Evolutionary conservation across 2,329 filamentous ascomycete genomes (phyloP), one percentile per base, ranked within the genome.

Genomic region (Furcasterigmium sp.): DNA sequence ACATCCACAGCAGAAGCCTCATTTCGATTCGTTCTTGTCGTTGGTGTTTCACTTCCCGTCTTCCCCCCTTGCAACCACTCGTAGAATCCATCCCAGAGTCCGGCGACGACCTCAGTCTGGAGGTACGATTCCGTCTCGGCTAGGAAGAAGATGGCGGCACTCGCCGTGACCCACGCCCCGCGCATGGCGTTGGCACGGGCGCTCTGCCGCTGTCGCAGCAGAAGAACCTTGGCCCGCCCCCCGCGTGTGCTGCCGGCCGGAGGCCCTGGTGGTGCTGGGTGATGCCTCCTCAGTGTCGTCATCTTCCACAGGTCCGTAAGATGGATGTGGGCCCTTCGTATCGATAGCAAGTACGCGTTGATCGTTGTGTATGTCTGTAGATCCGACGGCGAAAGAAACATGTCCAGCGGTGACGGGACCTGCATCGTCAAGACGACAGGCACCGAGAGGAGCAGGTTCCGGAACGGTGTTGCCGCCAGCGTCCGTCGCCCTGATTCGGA

Each of bases 291-390:
- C 39, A 95, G 76, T 2, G 82, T 79, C 5, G 84, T 88, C 48
- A 87, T 83, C 59, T 89, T 91, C 91, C 93, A 97, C 2, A 97
- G 68, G 52, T 87, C 82, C 1, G 87, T 86, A 2, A 97, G 73
- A 29, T 87, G 84, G 14, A 95, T 79, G 58, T 96, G 90, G 3
- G 90, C 87, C 45, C 91, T 81, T 41, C 89, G 84, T 49, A 97
- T 82, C 1, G 88, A 86, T 9, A 96, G 69, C 0, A 98, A 76
- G 54, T 96, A 97, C 2, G 88, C 78, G 60, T 94, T 90, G 48
- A 96, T 84, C n/a, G 76, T 75, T 0, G 89, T 86, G 62, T 97
- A 98, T 1, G 80, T 78, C 39, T 85, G 77, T 10, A 95, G 67
- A 55, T 97, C 91, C 1, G 82, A 73, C 4, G 78, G 70, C 10